Evolutionary conservation across 2,329 filamentous ascomycete species (phyloP).

Genomic region (Talaromyces sp.): DNA sequence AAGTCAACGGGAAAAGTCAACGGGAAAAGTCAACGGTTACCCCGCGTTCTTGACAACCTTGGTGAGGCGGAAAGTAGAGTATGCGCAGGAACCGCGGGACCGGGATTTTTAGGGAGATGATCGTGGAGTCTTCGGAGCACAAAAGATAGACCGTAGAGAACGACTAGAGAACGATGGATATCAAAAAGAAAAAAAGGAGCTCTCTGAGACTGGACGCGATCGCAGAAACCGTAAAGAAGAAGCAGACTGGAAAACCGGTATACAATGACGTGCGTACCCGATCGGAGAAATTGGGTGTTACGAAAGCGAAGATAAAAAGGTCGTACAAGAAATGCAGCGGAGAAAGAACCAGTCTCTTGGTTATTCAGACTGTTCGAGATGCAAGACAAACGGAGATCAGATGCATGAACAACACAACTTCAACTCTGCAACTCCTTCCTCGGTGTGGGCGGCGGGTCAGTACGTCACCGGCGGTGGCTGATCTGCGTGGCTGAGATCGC

Average conservation of each 20-base stretch:
- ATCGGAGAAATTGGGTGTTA: background rate
- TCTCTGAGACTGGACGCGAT: background rate
- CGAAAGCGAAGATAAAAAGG: background rate
- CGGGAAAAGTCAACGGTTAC: background rate
- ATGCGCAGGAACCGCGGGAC: background rate
- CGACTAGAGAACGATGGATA: background rate
- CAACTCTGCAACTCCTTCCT: background rate
- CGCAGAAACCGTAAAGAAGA: background rate
- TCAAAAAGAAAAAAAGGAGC: background rate
- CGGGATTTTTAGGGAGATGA: background rate
- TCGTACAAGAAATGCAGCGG: background rate
- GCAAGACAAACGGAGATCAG: background rate
- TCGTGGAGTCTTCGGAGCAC: background rate
- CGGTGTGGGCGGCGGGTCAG: background rate
- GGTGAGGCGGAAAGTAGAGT: background rate
- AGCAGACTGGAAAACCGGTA: background rate
- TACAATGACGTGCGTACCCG: background rate
- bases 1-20: background rate
- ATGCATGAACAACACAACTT: background rate
- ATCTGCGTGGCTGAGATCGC: background rate
- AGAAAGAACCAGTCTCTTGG: background rate
- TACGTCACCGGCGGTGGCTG: background rate
- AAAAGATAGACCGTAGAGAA: background rate
- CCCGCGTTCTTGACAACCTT: background rate
- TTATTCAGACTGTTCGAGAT: background rate